Evolutionary conservation across 1,284 basidiomycete genomes (phyloP).

Genomic region (Pseudozyma tsukubaensis): DNA sequence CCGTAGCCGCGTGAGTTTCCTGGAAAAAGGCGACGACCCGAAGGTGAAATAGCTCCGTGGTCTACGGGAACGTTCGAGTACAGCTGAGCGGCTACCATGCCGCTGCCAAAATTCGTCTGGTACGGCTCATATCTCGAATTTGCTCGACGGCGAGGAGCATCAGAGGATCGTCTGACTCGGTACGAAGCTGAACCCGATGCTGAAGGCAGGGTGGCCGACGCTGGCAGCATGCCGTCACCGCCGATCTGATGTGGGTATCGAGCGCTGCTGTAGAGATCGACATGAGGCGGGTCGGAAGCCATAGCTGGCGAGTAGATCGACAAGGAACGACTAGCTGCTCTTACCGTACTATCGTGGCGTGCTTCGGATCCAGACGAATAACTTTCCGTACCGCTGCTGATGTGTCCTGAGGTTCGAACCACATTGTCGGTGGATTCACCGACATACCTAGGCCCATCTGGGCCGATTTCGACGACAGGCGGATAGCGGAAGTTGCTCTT

Average conservation of each 20-base stretch:
- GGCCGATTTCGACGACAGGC: slow-evolving; percentile 84
- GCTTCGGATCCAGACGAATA: slow-evolving; percentile 41
- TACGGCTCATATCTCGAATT: slow-evolving; percentile 48
- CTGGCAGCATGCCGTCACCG: slow-evolving; percentile 33
- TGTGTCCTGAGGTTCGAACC: slow-evolving; percentile 26
- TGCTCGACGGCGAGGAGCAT: slow-evolving; percentile 32
- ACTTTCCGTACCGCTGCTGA: slow-evolving; percentile 47
- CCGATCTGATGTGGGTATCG: slow-evolving; percentile 48
- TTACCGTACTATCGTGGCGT: slow-evolving; percentile 19
- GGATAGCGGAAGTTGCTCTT: slow-evolving; percentile 90
- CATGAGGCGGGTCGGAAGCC: slow-evolving; percentile 13
- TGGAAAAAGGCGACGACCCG: slow-evolving; percentile 19
- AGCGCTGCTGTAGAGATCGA: slow-evolving; percentile 25
- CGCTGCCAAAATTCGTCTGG: slow-evolving; percentile 13
- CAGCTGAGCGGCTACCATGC: slow-evolving; percentile 15
- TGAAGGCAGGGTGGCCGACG: slow-evolving; percentile 19
- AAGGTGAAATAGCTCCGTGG: slow-evolving; percentile 13
- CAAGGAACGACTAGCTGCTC: slow-evolving; percentile 29
- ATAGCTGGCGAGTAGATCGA: slow-evolving; percentile 29
- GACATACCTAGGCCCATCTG: slow-evolving; percentile 80
- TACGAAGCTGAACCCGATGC: slow-evolving; percentile 12
- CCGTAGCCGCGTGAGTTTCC: slow-evolving; percentile 14
- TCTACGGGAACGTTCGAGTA: slow-evolving; percentile 22
- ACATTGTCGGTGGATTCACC: slow-evolving; percentile 68
- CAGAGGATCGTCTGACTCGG: slow-evolving; percentile 27